A percentile compares a stretch with the other conserved stretches of the same genome.
Evolutionary conservation across 1,284 basidiomycete genomes (phyloP).

Genomic region (Puccinia horiana): DNA sequence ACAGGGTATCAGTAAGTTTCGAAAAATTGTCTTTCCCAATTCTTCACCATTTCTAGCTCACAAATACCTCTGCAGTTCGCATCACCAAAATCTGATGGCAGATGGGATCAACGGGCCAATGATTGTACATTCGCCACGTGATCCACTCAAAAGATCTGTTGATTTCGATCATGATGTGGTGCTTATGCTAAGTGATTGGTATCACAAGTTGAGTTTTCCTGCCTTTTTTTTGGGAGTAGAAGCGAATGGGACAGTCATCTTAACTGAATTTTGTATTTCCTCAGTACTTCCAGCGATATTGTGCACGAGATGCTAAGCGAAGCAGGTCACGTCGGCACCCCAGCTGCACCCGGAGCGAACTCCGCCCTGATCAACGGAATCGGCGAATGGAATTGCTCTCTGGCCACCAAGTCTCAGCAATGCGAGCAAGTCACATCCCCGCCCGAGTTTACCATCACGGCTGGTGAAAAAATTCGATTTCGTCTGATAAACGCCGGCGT

Average conservation of each 20-base stretch:
- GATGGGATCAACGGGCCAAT: slow-evolving; percentile 51
- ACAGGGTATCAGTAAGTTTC: slow-evolving; percentile 45
- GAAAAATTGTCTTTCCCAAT: background rate
- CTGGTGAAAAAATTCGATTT: slow-evolving; percentile 59
- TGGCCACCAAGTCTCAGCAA: slow-evolving; percentile 18
- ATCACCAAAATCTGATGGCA: slow-evolving; percentile 41
- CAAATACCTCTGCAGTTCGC: background rate
- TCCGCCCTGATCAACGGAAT: slow-evolving; percentile 64
- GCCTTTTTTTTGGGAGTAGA: too few relatives aligned
- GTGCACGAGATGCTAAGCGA: slow-evolving; percentile 49
- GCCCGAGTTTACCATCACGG: slow-evolving; percentile 31
- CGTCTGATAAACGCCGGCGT: slow-evolving; percentile 64
- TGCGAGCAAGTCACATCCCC: slow-evolving; percentile 18
- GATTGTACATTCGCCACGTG: slow-evolving; percentile 56
- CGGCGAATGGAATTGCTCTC: slow-evolving; percentile 46
- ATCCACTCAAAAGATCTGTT: slow-evolving; percentile 55
- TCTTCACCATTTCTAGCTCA: too few relatives aligned
- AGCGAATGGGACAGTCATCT: too few relatives aligned
- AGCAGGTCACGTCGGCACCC: slow-evolving; percentile 53
- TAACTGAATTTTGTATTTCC: background rate
- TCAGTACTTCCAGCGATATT: slow-evolving; percentile 50
- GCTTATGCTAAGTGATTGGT: slow-evolving; percentile 62
- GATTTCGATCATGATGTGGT: slow-evolving; percentile 56
- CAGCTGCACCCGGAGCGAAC: slow-evolving; percentile 58
- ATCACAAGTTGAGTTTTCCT: slow-evolving; percentile 57